Base-by-base conservation (phyloP, 2,329 filamentous ascomycete species). In the Exserohilum turcica region DNA sequence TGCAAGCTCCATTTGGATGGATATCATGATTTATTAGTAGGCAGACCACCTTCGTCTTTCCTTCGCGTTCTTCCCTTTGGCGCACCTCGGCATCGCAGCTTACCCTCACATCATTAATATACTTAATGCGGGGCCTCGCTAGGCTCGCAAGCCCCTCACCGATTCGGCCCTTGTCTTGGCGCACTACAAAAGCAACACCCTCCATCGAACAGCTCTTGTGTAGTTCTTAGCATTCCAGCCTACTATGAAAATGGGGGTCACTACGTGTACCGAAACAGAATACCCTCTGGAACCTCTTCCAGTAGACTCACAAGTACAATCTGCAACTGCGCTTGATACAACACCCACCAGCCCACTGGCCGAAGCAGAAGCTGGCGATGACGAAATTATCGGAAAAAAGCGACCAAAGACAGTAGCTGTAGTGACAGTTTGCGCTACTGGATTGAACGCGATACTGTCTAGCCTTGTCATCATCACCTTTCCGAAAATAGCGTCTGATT, bases 401-500 rank as follows among this genome's bases (percentile, higher is more conserved):
- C 37, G 37, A 39, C 37, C n/a, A 4, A 39, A 39, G 21, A 39
- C 37, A 27, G 12, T 39, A 12, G 10, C 27, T 39, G 37, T 19
- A 24, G 13, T 39, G 5, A 24, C 37, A 9, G 37, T 39, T 24
- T 39, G n/a, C 9, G 37, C 37, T 6, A 39, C 37, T 2, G 37
- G 37, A 39, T 39, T 39, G 37, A 39, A 39, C 18, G 37, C 46
- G 13, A 57, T 73, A 52, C 42, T 72, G 15, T 61, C 74, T 38
- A 77, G 78, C 2, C 48, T 79, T 24, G 70, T 79, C 13, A 73
- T 73, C 3, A 74, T 80, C 2, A 74, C 66, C 3, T 56, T 79
- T 29, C 78, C 78, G 0, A 74, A 71, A 0, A 78, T 80, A 58
- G 77, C 76, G 3, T 59, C 56, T 6, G 70, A 73, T 5, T 40